These are phyloP conservation scores for Hyphopichia homilentoma DNA, from an alignment of 805 yeast species.

Conservation along the genomic window DNA sequence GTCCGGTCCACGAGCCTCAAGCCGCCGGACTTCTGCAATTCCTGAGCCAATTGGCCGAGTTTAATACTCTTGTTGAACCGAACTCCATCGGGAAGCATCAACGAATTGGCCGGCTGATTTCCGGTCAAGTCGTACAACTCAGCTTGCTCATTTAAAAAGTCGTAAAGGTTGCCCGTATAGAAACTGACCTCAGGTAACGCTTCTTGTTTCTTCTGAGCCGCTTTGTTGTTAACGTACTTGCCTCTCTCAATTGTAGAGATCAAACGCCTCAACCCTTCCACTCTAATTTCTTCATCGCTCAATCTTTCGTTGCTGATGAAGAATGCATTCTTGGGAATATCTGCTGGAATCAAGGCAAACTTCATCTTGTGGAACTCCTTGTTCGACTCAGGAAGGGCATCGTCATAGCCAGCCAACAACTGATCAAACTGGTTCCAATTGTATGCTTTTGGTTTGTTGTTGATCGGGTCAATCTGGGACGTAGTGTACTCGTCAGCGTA, in stretches of 20 bases:
- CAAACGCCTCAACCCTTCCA: constrained; percentile 81
- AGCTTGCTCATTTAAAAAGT: constrained; percentile 51
- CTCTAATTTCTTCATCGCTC: constrained; percentile 78
- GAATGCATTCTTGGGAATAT: constrained; percentile 54
- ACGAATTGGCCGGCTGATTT: constrained; percentile 24
- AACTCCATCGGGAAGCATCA: constrained; percentile 28
- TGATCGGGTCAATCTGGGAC: constrained; percentile 54
- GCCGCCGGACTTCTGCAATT: constrained; percentile 64
- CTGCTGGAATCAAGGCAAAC: constrained; percentile 80
- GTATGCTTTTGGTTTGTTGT: constrained; percentile 48
- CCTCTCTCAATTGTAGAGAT: constrained; percentile 61
- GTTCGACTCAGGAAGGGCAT: constrained; percentile 53
- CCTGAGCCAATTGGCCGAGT: constrained; percentile 52
- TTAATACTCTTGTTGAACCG: constrained; percentile 49
- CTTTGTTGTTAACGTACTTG: constrained; percentile 35
- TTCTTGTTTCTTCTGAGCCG: constrained; percentile 27
- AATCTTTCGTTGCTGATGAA: constrained; percentile 56
- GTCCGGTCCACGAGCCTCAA: constrained; percentile 69
- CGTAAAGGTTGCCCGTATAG: constrained; percentile 80
- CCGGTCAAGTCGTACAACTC: constrained; percentile 39
- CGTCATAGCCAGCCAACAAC: constrained; percentile 86
- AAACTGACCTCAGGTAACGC: constrained; percentile 72
- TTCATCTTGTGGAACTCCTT: constrained; percentile 64
- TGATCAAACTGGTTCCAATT: constrained; percentile 96
- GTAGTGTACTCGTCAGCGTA: constrained; percentile 65